Conservation (phyloP, 2,329 filamentous ascomycete species). For the Tolypocladium nubicola region DNA sequence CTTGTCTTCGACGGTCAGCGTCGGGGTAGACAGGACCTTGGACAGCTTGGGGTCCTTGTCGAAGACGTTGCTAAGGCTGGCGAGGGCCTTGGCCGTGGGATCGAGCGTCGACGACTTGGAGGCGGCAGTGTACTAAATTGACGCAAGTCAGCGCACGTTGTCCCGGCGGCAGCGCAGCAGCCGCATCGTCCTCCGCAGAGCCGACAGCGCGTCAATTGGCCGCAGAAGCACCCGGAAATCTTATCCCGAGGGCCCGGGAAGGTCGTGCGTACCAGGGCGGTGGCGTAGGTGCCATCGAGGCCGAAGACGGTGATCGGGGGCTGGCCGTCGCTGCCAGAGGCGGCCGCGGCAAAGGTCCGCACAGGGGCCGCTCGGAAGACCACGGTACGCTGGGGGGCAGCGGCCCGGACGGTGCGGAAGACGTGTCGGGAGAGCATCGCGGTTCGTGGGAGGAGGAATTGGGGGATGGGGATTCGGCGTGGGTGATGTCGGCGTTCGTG, state of each 20-base stretch:
- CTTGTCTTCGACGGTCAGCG: slow-evolving; percentile 72
- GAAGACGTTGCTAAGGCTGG: slow-evolving; percentile 59
- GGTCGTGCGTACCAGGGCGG: slow-evolving; percentile 71
- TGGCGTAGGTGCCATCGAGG: slow-evolving; percentile 95
- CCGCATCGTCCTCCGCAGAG: background rate
- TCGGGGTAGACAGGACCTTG: slow-evolving; percentile 67
- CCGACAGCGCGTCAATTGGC: slow-evolving; percentile 8
- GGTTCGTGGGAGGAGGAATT: slow-evolving; percentile 10
- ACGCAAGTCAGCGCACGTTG: slow-evolving; percentile 8
- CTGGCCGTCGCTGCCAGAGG: slow-evolving; percentile 57
- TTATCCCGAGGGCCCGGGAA: slow-evolving; percentile 1
- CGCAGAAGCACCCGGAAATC: background rate
- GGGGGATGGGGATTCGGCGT: slow-evolving; percentile 15
- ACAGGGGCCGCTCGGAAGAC: slow-evolving; percentile 37
- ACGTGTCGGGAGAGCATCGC: slow-evolving; percentile 52
- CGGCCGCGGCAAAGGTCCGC: slow-evolving; percentile 77
- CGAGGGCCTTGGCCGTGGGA: slow-evolving; percentile 69
- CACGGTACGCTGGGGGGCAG: slow-evolving; percentile 48
- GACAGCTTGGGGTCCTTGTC: slow-evolving; percentile 75
- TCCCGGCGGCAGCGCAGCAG: background rate
- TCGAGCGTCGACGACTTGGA: slow-evolving; percentile 82
- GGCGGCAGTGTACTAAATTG: slow-evolving; percentile 83
- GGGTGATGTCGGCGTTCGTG: slow-evolving; percentile 14
- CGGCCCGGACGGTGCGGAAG: slow-evolving; percentile 43
- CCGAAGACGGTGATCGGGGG: slow-evolving; percentile 88